Evolutionary conservation across 164 flowering plant genomes (phyloP).

Genomic region (Umbilicus rupestris): DNA sequence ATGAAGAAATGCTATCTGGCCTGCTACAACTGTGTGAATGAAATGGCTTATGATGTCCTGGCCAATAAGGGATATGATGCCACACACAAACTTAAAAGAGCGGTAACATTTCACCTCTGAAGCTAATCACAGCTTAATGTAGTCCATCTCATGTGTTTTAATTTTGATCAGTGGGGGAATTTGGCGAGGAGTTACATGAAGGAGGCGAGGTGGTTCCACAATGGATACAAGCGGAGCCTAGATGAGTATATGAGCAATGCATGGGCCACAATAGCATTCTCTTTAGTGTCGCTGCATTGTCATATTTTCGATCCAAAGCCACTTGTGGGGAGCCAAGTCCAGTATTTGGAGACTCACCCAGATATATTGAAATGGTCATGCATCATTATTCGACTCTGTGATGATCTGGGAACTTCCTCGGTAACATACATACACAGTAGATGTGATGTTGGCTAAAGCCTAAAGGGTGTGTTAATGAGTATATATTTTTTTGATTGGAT

Average conservation of each 20-base stretch:
- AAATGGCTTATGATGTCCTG: constrained; percentile 12
- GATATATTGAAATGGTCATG: neutral
- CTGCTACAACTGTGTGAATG: constrained; percentile 15
- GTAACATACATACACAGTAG: too few relatives aligned
- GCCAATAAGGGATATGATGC: constrained; percentile 12
- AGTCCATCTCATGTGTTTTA: neutral
- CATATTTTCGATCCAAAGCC: constrained; percentile 6
- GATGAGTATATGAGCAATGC: constrained; percentile 11
- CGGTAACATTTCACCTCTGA: neutral
- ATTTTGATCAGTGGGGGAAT: constrained; percentile 8
- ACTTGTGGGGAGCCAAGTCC: neutral
- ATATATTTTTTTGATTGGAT: neutral
- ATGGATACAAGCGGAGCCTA: constrained; percentile 8
- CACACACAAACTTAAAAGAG: constrained; percentile 10
- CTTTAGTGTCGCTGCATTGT: neutral
- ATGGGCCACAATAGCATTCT: neutral
- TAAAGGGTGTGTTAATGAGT: neutral
- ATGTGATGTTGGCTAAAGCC: too few relatives aligned
- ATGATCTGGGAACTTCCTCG: constrained; percentile 14
- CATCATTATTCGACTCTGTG: neutral
- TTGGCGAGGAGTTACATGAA: neutral
- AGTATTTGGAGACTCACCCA: neutral
- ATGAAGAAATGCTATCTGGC: constrained; percentile 17
- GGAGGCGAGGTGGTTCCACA: constrained; percentile 13
- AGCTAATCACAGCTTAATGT: neutral